These are phyloP conservation scores for Wallacemonas rigidus DNA, from an alignment of 208 protist species.

Conservation along the genomic window DNA sequence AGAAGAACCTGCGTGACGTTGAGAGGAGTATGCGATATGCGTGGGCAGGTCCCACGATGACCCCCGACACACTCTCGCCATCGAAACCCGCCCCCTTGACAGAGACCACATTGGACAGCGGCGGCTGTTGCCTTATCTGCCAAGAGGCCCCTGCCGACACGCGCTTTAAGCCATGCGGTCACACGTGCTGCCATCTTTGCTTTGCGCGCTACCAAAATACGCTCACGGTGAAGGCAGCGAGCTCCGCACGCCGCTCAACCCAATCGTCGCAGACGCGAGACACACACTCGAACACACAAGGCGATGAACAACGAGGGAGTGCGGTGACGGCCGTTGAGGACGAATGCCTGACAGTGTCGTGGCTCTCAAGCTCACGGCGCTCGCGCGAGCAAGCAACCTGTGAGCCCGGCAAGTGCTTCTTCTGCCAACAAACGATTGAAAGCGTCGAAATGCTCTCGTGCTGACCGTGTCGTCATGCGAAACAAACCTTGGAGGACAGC, in stretches of 20 bases:
- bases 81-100: not conserved
- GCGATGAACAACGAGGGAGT: not conserved
- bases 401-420: slow-evolving; percentile 27
- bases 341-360: slow-evolving; percentile 1
- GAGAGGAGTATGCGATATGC: slow-evolving; percentile 5
- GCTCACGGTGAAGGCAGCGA: slow-evolving; percentile 11
- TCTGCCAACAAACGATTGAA: slow-evolving; percentile 29
- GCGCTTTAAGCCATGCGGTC: slow-evolving; percentile 28
- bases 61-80: not conserved
- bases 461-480: too few relatives aligned
- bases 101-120: slow-evolving; percentile 3
- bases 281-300: not conserved
- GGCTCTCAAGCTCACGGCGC: slow-evolving; percentile 4
- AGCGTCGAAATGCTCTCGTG: not conserved
- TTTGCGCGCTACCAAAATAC: slow-evolving; percentile 20
- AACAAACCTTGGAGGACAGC: too few relatives aligned
- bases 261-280: not conserved
- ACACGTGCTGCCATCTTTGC: slow-evolving; percentile 31
- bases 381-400: not conserved
- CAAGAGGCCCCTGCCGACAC: slow-evolving; percentile 14
- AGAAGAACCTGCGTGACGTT: slow-evolving; percentile 13
- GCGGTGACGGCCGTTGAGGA: not conserved
- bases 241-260: slow-evolving; percentile 7
- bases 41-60: not conserved
- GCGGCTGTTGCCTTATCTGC: slow-evolving; percentile 31